phyloP scores from a whole-genome alignment of 192 early-diverging fungal genomes.

The Helicostylum pulchrum region DNA sequence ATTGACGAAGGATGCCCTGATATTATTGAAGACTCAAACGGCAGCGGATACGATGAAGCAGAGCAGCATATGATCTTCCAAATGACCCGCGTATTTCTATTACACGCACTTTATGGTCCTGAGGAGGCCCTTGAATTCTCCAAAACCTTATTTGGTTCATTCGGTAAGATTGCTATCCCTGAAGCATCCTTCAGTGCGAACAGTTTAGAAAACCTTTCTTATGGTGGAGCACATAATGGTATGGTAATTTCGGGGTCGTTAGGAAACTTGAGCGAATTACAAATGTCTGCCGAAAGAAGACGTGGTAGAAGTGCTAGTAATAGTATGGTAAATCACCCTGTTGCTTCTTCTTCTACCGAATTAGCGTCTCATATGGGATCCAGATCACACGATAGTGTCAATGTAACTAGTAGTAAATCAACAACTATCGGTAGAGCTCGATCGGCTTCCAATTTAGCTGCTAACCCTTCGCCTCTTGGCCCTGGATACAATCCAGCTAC shows the following conservation, averaged over 20 bases:
- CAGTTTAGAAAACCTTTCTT: constrained; percentile 31
- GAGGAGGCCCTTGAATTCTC: constrained; percentile 52
- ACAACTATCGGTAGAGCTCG: background rate
- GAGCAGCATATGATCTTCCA: constrained; percentile 58
- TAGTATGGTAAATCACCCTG: constrained; percentile 11
- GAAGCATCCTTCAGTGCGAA: constrained; percentile 24
- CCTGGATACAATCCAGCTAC: background rate
- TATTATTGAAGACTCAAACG: constrained; percentile 30
- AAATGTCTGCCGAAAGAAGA: constrained; percentile 2
- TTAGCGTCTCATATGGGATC: constrained; percentile 5
- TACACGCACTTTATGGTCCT: constrained; percentile 49
- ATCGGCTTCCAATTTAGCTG: constrained; percentile 8
- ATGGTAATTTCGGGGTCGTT: constrained; percentile 17
- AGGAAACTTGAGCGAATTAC: constrained; percentile 13
- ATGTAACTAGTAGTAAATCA: constrained; percentile 3
- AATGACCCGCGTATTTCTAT: constrained; percentile 58
- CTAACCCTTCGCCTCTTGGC: background rate
- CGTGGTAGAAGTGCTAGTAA: constrained; percentile 17
- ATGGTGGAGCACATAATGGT: constrained; percentile 15
- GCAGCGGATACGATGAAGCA: constrained; percentile 42
- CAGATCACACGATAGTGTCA: constrained; percentile 14
- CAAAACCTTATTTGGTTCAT: constrained; percentile 60
- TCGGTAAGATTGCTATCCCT: constrained; percentile 48
- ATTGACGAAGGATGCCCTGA: constrained; percentile 16
- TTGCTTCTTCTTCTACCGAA: background rate